Conservation (phyloP, 768 basidiomycete genomes). For the Boletellus ananiceps region DNA sequence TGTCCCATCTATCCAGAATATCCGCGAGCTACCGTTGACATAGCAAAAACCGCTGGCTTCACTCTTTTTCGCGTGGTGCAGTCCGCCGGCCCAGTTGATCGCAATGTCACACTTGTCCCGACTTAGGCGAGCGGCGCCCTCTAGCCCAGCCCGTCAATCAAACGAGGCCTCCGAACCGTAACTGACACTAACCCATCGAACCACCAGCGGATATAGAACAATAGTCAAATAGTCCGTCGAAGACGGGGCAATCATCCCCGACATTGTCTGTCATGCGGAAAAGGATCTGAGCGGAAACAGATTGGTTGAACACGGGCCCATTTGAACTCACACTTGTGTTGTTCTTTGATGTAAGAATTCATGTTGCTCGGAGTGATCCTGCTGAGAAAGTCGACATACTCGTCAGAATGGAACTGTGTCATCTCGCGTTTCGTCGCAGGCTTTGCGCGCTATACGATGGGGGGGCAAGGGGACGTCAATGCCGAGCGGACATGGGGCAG, state of each 20-base stretch:
- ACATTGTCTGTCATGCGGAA: constrained; percentile 69
- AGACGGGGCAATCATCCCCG: constrained; percentile 98
- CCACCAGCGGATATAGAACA: constrained; percentile 99
- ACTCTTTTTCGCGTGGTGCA: constrained; percentile 98
- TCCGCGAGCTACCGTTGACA: constrained; percentile 68
- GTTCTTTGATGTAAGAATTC: constrained; percentile 89
- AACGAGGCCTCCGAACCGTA: neutral
- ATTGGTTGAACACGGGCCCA: neutral
- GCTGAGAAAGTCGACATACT: constrained; percentile 96
- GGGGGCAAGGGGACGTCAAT: neutral
- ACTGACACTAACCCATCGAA: constrained; percentile 78
- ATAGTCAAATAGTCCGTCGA: constrained; percentile 97
- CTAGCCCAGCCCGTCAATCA: constrained; percentile 37
- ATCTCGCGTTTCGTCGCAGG: constrained; percentile 99
- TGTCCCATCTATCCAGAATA: neutral
- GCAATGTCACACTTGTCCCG: constrained; percentile 98
- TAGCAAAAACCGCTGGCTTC: constrained; percentile 99
- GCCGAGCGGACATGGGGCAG: neutral
- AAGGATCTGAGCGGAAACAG: neutral
- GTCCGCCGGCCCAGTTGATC: constrained; percentile 97
- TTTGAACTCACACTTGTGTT: constrained; percentile 88
- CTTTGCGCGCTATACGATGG: constrained; percentile 76
- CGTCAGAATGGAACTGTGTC: constrained; percentile 99
- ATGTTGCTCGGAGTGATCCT: constrained; percentile 94
- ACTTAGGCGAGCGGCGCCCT: constrained; percentile 94